These are phyloP conservation scores for Aschersonia sp. DNA, from an alignment of 2,329 filamentous ascomycete species.

Conservation along the genomic window DNA sequence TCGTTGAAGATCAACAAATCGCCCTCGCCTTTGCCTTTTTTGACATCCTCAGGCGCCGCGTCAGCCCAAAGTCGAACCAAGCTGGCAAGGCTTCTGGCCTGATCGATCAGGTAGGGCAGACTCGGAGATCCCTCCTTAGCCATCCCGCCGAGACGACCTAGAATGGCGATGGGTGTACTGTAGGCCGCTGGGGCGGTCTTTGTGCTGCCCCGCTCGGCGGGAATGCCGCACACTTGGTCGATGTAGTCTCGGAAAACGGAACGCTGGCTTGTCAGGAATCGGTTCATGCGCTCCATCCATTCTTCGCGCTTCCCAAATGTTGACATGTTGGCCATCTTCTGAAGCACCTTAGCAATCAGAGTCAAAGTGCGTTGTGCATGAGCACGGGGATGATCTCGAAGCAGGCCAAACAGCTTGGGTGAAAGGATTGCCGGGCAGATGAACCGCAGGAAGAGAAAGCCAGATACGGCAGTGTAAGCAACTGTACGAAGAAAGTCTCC, in stretches of 20 bases:
- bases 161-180: conserved; percentile 81
- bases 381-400: conserved; percentile 68
- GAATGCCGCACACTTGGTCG: conserved; percentile 72
- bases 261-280: conserved; percentile 62
- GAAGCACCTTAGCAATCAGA: conserved; percentile 80
- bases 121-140: conserved; percentile 87
- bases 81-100: conserved; percentile 69
- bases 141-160: conserved; percentile 63
- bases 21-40: conserved; percentile 21
- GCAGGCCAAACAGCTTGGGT: conserved; percentile 78
- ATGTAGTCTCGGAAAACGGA: conserved; percentile 76
- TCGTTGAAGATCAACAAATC: conserved; percentile 39
- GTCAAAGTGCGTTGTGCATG: conserved; percentile 80
- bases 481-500: conserved; percentile 84
- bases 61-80: conserved; percentile 73
- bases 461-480: conserved; percentile 85
- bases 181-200: conserved; percentile 67
- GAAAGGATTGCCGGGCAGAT: conserved; percentile 95
- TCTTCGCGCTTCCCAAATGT: conserved; percentile 87
- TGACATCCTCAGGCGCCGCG: conserved; percentile 24
- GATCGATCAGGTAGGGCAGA: conserved; percentile 83
- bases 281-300: conserved; percentile 99
- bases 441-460: conserved; percentile 87
- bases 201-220: conserved; percentile 48
- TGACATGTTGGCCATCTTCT: conserved; percentile 80